Evolutionary conservation across 352 stramenopile genomes (phyloP), one percentile per base, ranked within the genome.

Genomic region (Globisporangium nagaii): DNA sequence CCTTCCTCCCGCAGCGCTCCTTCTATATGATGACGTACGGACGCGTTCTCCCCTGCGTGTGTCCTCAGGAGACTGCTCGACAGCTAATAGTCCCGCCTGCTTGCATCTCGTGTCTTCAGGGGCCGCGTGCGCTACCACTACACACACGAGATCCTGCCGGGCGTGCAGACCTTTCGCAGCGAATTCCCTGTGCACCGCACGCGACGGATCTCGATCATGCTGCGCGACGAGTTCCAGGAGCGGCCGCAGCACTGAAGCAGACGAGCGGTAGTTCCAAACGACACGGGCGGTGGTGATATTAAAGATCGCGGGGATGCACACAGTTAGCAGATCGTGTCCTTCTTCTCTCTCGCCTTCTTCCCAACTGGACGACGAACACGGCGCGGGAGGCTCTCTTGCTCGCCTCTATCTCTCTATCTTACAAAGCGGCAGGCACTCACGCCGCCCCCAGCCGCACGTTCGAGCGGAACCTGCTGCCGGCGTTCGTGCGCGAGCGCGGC

Each of bases 11-110:
- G 25, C 84, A 78, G 30, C 78, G 84, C 41, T 94, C 81, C 39
- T 82, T 94, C 62, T 94, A 94, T 69, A 84, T 89, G 75, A 91
- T 94, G 81, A 90, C 79, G 78, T 88, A 74, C 60, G 70, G 67
- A 1, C 6, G 3, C 4, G 13, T n/a, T n/a, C n/a, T n/a, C n/a
- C n/a, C n/a, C n/a, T n/a, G n/a, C n/a, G n/a, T n/a, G n/a, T n/a
- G n/a, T n/a, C n/a, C n/a, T n/a, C n/a, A n/a, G n/a, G n/a, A n/a
- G n/a, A n/a, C n/a, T n/a, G n/a, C n/a, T n/a, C n/a, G n/a, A n/a
- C n/a, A n/a, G 17, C 22, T 53, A 35, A 31, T 20, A 55, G 19
- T 40, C 10, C 1, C 8, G 1, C 37, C 6, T 50, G 39, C 13
- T 39, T 35, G n/a, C 49, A 10, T 22, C 35, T 20, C 28, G 54